A percentile compares a stretch with the other conserved stretches of the same genome.
phyloP scores from a whole-genome alignment of 805 yeast genomes.

The Phaffomyces antillensis region DNA sequence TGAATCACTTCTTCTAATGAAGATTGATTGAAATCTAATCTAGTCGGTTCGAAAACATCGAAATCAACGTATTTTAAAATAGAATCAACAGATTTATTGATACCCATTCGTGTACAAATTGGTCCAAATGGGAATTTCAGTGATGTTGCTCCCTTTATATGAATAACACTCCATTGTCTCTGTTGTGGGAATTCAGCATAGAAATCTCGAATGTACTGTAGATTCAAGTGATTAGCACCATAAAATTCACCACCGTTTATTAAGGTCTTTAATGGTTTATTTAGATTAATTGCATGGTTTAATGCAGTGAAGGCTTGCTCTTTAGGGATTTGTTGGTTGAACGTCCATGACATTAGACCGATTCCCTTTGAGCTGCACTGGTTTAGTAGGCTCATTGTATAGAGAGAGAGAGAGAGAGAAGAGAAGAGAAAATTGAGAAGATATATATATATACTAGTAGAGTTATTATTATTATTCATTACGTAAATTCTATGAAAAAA shows the following conservation, averaged over 20 bases:
- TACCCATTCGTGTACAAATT: conserved; percentile 40
- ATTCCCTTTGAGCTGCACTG: too few species aligned
- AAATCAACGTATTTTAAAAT: conserved; percentile 30
- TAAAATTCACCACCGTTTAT: conserved; percentile 78
- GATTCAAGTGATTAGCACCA: conserved; percentile 49
- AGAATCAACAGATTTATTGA: conserved; percentile 42
- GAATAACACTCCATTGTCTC: conserved; percentile 47
- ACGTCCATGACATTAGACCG: too few species aligned
- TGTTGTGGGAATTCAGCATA: conserved; percentile 50
- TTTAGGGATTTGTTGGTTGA: conserved; percentile 9
- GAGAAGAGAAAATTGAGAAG: too few species aligned
- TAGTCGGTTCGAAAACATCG: conserved; percentile 65
- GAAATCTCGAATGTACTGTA: conserved; percentile 51
- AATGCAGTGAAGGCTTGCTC: conserved; percentile 48
- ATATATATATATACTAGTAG: too few species aligned
- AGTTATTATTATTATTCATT: too few species aligned
- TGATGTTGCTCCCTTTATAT: conserved; percentile 61
- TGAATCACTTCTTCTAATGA: conserved; percentile 55
- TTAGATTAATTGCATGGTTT: conserved; percentile 39
- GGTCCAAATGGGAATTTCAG: conserved; percentile 33
- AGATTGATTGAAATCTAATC: conserved; percentile 48
- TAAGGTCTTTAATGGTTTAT: conserved; percentile 38
- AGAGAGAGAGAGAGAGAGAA: too few species aligned
- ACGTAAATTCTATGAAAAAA: too few species aligned
- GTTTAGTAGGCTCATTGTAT: too few species aligned